Conservation (phyloP, 2,329 filamentous ascomycete species). For the Dactylonectria macrodidyma region DNA sequence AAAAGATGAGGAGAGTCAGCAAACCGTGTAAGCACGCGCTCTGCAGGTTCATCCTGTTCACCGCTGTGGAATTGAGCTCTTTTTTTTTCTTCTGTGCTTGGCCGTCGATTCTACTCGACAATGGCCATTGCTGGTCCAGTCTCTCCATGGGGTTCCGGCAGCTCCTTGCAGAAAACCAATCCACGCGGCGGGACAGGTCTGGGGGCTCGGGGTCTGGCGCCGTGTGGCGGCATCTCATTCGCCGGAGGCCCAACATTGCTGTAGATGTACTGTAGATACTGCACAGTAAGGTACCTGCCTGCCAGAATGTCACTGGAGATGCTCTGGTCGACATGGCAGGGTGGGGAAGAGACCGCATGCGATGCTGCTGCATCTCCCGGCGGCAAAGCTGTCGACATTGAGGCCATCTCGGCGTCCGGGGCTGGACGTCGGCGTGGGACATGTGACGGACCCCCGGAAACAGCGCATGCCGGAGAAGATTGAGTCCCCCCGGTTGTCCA, state of each 20-base stretch:
- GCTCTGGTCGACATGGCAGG: conserved; percentile 17
- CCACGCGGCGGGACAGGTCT: conserved; percentile 20
- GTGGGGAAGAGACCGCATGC: conserved; percentile 34
- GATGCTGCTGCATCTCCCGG: conserved; percentile 12
- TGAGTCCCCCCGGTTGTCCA: not conserved
- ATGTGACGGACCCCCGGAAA: conserved; percentile 12
- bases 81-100: not conserved
- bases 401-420: conserved; percentile 37
- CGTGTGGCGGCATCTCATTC: conserved; percentile 48
- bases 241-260: conserved; percentile 35
- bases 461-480: conserved; percentile 1
- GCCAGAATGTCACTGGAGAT: conserved; percentile 12
- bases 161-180: conserved; percentile 34
- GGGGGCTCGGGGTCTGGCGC: conserved; percentile 39
- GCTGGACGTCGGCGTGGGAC: conserved; percentile 27
- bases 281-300: not conserved
- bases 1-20: conserved; percentile 1
- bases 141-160: conserved; percentile 11
- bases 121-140: conserved; percentile 17
- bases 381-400: conserved; percentile 1
- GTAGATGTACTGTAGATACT: not conserved
- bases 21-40: not conserved
- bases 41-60: conserved; percentile 28
- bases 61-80: conserved; percentile 19
- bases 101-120: conserved; percentile 21